A percentile compares a stretch with the other conserved stretches of the same genome.
Evolutionary conservation across 140 eudicot species (phyloP).

Genomic region (Stevia rebaudiana): DNA sequence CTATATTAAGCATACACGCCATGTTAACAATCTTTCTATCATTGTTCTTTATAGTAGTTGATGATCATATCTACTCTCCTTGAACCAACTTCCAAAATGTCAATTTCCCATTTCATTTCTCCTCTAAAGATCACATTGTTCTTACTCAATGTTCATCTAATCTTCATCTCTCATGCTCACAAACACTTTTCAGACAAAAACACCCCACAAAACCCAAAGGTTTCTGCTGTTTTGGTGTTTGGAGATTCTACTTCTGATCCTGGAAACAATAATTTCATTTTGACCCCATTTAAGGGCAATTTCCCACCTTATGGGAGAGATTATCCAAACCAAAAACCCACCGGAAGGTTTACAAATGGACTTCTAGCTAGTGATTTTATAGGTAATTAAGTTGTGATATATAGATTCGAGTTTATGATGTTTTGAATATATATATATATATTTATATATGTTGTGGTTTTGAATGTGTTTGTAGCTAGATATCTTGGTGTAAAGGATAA

Average conservation of each 20-base stretch:
- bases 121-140: conserved; percentile 3
- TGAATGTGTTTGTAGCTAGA: conserved; percentile 39
- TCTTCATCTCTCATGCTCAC: conserved; percentile 26
- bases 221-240: conserved; percentile 47
- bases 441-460: too few relatives aligned
- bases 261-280: conserved; percentile 55
- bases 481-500: conserved; percentile 68
- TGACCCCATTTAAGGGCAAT: conserved; percentile 39
- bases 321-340: conserved; percentile 33
- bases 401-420: not conserved
- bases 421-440: too few relatives aligned
- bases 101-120: conserved; percentile 11
- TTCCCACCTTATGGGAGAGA: conserved; percentile 68
- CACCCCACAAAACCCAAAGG: conserved; percentile 2
- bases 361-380: conserved; percentile 44
- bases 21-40: conserved; percentile 20
- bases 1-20: conserved; percentile 27
- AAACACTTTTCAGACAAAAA: not conserved
- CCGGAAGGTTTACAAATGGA: conserved; percentile 65
- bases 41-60: not conserved
- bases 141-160: conserved; percentile 10
- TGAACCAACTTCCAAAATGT: conserved; percentile 27
- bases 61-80: conserved; percentile 33
- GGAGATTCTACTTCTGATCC: conserved; percentile 69
- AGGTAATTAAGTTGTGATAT: conserved; percentile 22